These are phyloP conservation scores for Ramularia endophylla DNA, from an alignment of 2,329 filamentous ascomycete species.

Conservation along the genomic window DNA sequence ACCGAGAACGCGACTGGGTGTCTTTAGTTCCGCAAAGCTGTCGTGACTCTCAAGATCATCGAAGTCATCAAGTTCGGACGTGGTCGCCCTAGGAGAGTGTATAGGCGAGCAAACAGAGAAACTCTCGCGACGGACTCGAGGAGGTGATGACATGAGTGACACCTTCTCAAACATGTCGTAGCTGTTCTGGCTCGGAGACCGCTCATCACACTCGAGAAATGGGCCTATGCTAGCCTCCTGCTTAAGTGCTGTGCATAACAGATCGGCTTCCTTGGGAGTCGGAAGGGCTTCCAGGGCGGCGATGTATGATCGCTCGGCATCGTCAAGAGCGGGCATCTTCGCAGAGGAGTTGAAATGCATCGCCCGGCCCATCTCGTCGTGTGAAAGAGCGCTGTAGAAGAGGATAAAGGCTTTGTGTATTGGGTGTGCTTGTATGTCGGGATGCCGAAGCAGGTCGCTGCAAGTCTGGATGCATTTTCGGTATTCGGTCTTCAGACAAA, in stretches of 20 bases:
- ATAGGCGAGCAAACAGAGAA: conserved; percentile 10
- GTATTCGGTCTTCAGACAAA: conserved; percentile 10
- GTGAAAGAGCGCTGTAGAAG: conserved; percentile 43
- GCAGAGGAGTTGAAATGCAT: conserved; percentile 43
- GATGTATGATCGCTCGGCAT: conserved; percentile 37
- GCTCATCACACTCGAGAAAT: conserved; percentile 2
- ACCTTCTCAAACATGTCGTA: neutral
- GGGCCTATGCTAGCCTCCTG: conserved; percentile 1
- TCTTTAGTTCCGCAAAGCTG: conserved; percentile 26
- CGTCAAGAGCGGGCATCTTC: conserved; percentile 37
- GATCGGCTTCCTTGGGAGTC: conserved; percentile 15
- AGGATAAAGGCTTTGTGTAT: conserved; percentile 34
- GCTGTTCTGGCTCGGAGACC: conserved; percentile 2
- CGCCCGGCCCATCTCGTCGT: conserved; percentile 41
- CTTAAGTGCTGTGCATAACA: conserved; percentile 1
- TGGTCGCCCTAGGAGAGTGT: conserved; percentile 4
- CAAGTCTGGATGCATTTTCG: conserved; percentile 29
- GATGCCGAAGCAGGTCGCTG: conserved; percentile 19
- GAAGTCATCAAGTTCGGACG: conserved; percentile 19
- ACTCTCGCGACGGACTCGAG: conserved; percentile 2
- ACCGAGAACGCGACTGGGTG: conserved; percentile 16
- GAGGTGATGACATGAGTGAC: neutral
- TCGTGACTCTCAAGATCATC: conserved; percentile 25
- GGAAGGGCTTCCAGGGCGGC: conserved; percentile 23
- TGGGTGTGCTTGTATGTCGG: conserved; percentile 8